Evolutionary conservation across 805 yeast species (phyloP), one percentile per base, ranked within the genome.

Genomic region (Candida coleopterorum): DNA sequence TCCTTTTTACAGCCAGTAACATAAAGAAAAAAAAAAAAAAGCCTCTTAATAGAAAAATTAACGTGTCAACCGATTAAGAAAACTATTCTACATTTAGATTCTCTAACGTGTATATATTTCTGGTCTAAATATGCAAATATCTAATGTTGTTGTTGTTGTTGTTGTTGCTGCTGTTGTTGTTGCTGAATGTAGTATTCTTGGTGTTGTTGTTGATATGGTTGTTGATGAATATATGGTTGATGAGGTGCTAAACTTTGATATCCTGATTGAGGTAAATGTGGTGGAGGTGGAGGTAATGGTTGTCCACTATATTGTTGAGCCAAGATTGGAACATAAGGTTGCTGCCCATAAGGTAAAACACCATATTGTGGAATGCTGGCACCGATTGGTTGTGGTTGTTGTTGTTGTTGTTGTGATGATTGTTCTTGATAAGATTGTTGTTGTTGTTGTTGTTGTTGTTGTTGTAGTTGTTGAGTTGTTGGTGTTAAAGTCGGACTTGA

Each of bases 181-280:
- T 32, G 31, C 20, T 29, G 34, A 28, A 16, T 16, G 23, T 20
- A 17, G 6, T 24, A 34, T 24, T 42, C 46, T 25, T 25, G 28
- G 15, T 22, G 37, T 29, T 40, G 45, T 16, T 25, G 44, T 21
- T 29, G 40, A 12, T 32, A 40, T 6, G 35, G 43, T 20, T 40
- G 46, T 24, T 37, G 48, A n/a, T 37, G 37, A 15, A 18, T n/a
- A 16, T 37, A 33, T 2, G 23, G 20, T 38, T 29, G 44, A 17
- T 33, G 41, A 2, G 31, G 39, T 18, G 27, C 16, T 10, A 32
- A 23, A 14, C 14, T 18, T 18, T 18, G 21, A 16, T 33, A 25
- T 9, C 11, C 11, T 10, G 29, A 17, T 33, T 33, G 36, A n/a
- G n/a, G n/a, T n/a, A n/a, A n/a, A 17, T 24, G 28, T 12, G 26